phyloP scores from a whole-genome alignment of 2,329 filamentous ascomycete species.

The Pseudogymnoascus pannorum region DNA sequence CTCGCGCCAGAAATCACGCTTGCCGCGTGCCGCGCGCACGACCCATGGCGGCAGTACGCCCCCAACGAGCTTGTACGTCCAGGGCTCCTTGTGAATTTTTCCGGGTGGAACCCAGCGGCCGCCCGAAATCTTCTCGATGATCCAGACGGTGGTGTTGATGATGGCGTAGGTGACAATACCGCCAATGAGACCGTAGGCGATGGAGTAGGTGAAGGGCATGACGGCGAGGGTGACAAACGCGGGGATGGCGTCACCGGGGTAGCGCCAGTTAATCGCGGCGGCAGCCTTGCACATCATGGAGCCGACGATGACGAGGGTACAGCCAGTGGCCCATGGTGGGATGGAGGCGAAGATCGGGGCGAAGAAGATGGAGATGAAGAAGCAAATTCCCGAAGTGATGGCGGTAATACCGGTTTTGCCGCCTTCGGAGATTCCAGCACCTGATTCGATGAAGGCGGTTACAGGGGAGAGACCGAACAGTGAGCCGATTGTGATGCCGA shows the following conservation, averaged over 20 bases:
- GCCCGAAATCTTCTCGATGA: slow-evolving; percentile 57
- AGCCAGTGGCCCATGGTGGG: slow-evolving; percentile 82
- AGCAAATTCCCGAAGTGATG: slow-evolving; percentile 70
- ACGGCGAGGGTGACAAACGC: slow-evolving; percentile 77
- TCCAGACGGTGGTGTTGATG: slow-evolving; percentile 65
- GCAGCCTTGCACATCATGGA: slow-evolving; percentile 76
- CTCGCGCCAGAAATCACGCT: slow-evolving; percentile 65
- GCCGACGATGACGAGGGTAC: slow-evolving; percentile 82
- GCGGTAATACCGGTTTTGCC: slow-evolving; percentile 80
- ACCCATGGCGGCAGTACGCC: slow-evolving; percentile 72
- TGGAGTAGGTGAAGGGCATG: slow-evolving; percentile 88
- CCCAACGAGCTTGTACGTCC: slow-evolving; percentile 71
- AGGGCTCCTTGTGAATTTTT: slow-evolving; percentile 69
- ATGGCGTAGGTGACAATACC: slow-evolving; percentile 70
- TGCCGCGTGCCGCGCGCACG: slow-evolving; percentile 53
- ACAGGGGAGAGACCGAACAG: slow-evolving; percentile 73
- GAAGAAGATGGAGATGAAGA: slow-evolving; percentile 83
- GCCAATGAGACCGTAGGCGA: slow-evolving; percentile 74
- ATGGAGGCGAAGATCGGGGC: slow-evolving; percentile 87
- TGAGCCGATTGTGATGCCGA: slow-evolving; percentile 68
- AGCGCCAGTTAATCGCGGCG: slow-evolving; percentile 81
- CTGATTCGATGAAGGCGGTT: slow-evolving; percentile 83
- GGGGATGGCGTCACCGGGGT: slow-evolving; percentile 75
- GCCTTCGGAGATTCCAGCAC: slow-evolving; percentile 81
- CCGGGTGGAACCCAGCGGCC: slow-evolving; percentile 69